A percentile compares a stretch with the other conserved stretches of the same genome.
phyloP scores from a whole-genome alignment of 768 basidiomycete genomes.

The Amanita polypyramis region DNA sequence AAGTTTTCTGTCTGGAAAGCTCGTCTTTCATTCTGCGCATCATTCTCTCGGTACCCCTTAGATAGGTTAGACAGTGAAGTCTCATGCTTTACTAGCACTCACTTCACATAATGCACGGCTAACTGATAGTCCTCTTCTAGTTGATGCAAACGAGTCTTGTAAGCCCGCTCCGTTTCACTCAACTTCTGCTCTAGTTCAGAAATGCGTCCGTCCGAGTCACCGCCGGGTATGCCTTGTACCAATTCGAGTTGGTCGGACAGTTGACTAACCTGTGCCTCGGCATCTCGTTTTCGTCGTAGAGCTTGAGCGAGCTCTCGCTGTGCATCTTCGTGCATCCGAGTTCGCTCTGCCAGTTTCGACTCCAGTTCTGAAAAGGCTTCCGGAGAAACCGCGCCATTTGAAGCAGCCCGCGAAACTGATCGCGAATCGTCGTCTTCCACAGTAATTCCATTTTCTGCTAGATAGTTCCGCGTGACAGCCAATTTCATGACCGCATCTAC shows the following conservation, averaged over 20 bases:
- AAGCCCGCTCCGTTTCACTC: conserved; percentile 67
- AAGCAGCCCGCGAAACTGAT: conserved; percentile 25
- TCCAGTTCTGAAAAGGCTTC: conserved; percentile 63
- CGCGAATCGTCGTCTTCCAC: conserved; percentile 62
- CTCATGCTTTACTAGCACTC: conserved; percentile 20
- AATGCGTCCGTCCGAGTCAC: conserved; percentile 35
- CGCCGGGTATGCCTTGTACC: conserved; percentile 32
- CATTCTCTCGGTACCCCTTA: conserved; percentile 94
- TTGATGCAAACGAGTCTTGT: conserved; percentile 74
- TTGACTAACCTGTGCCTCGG: conserved; percentile 55
- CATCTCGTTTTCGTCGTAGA: conserved; percentile 60
- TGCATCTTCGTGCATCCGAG: conserved; percentile 59
- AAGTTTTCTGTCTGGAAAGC: conserved; percentile 78
- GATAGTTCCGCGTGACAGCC: conserved; percentile 72
- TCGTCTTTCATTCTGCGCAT: conserved; percentile 96
- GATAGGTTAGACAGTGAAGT: conserved; percentile 9
- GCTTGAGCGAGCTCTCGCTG: conserved; percentile 67
- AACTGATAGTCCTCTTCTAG: conserved; percentile 95
- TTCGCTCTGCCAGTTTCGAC: conserved; percentile 61
- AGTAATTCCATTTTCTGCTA: conserved; percentile 80
- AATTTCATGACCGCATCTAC: conserved; percentile 66
- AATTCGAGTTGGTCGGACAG: conserved; percentile 61
- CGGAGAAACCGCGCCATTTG: conserved; percentile 27
- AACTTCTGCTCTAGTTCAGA: conserved; percentile 69
- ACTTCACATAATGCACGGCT: conserved; percentile 97